Percentiles rank a stretch among this genome's conserved stretches.
phyloP scores from a whole-genome alignment of 768 basidiomycete species.

The Tylopilus vinaceipallidus region DNA sequence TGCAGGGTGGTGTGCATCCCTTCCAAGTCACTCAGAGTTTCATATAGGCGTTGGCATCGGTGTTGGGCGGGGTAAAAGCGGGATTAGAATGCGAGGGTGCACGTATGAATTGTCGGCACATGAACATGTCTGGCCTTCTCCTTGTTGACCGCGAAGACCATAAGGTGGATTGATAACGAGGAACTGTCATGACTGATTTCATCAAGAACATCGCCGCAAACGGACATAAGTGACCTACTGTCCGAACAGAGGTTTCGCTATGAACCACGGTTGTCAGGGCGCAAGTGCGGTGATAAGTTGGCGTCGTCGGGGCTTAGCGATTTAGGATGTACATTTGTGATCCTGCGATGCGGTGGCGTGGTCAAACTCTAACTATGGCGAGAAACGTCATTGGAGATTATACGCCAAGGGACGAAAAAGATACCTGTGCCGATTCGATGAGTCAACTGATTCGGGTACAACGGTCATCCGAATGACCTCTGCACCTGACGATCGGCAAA shows the following conservation, averaged over 20 bases:
- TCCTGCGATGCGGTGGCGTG: not conserved
- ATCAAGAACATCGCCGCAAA: slow-evolving; percentile 4
- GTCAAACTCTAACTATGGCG: not conserved
- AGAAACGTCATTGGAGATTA: not conserved
- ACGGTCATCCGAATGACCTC: slow-evolving; percentile 1
- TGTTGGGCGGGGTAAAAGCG: not conserved
- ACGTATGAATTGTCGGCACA: not conserved
- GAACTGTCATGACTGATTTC: not conserved
- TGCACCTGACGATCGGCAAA: slow-evolving; percentile 6
- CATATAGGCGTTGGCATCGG: not conserved
- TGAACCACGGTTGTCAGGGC: slow-evolving; percentile 4
- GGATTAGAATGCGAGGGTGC: not conserved
- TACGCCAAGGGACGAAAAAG: not conserved
- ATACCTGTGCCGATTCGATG: slow-evolving; percentile 7
- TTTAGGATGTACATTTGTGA: too few relatives aligned
- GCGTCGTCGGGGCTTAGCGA: not conserved
- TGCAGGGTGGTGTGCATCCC: slow-evolving; percentile 7
- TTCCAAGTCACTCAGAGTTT: not conserved
- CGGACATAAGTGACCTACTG: slow-evolving; percentile 11
- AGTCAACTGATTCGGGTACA: slow-evolving; percentile 7
- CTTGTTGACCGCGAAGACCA: not conserved
- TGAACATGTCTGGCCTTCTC: not conserved
- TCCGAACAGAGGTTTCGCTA: not conserved
- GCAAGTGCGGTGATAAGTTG: slow-evolving; percentile 15
- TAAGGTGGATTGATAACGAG: not conserved